Evolutionary conservation across 148 eudicot species (phyloP), one percentile per base, ranked within the genome.

Genomic region (Vaccinium myrtillus): DNA sequence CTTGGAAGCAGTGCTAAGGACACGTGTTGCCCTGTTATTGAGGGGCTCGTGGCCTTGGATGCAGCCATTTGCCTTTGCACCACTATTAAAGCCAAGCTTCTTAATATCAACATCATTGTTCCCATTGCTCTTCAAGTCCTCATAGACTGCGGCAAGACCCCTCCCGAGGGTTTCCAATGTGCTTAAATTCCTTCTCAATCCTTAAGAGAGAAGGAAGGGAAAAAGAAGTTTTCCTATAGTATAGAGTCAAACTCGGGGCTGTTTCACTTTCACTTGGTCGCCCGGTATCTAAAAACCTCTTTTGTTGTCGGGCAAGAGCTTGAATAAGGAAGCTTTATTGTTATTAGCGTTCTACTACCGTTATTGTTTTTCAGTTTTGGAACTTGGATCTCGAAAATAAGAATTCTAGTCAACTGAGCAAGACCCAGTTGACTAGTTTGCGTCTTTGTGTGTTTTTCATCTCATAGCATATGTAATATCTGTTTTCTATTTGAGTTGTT

Each of bases 51-150:
- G 32, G 95, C 86, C 21, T 80, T 93, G 2, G 98, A 94, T 65
- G 98, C 98, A 0, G 98, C 94, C 1, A 78, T 93, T 1, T 94
- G 98, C 61, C 89, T 94, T 4, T 94, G 98, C 86, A 94, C 95
- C 15, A 92, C 94, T 30, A 89, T 93, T 12, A 94, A 84, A 50
- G 85, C 87, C 25, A 93, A 92, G 85, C 88, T 94, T 56, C 88
- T 94, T 18, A 89, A 93, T 79, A 86, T 94, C 10, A 81, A 89
- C 32, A 79, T 94, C 14, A n/a, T 91, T 36, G 36, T 94, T 30
- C 98, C 98, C 1, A 80, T 94, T 78, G 95, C 98, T 53, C 95
- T 94, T 77, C 83, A 89, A 65, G 87, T 93, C 15, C 91, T 94
- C 27, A 58, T 90, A 15, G 91, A 87, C 75, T 94, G 98, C 82